A percentile compares a stretch with the other conserved stretches of the same genome.
Evolutionary conservation across 768 basidiomycete genomes (phyloP).

Genomic region (Kondoa subrosea): DNA sequence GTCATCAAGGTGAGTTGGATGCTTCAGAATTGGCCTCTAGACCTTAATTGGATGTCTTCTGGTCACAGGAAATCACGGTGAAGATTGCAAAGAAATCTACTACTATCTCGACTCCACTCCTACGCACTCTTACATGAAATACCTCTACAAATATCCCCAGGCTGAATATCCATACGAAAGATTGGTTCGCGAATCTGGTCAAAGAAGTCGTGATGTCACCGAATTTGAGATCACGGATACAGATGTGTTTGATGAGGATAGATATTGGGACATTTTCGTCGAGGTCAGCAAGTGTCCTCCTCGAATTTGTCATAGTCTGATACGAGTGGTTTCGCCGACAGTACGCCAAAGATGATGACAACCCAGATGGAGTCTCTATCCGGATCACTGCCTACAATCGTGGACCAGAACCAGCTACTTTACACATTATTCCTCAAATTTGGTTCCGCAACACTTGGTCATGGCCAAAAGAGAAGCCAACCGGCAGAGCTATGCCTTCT

Average conservation of each 20-base stretch:
- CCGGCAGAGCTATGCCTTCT: constrained; percentile 31
- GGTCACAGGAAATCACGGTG: constrained; percentile 73
- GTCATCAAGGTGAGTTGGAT: constrained; percentile 46
- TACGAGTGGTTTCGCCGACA: constrained; percentile 33
- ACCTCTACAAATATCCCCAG: constrained; percentile 97
- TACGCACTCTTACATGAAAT: constrained; percentile 99
- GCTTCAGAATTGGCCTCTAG: constrained; percentile 9
- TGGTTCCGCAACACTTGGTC: constrained; percentile 99
- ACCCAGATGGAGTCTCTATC: constrained; percentile 70
- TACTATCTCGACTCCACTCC: constrained; percentile 98
- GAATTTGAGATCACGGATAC: constrained; percentile 93
- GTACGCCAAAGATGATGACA: constrained; percentile 95
- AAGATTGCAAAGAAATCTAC: constrained; percentile 97
- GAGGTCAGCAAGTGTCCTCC: constrained; percentile 45
- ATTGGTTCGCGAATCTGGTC: constrained; percentile 65
- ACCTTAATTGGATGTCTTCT: neutral
- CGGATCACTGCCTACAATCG: constrained; percentile 94
- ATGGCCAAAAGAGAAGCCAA: constrained; percentile 44
- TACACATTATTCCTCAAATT: constrained; percentile 86
- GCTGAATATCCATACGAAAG: constrained; percentile 82
- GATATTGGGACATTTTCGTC: constrained; percentile 97
- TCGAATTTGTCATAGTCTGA: neutral
- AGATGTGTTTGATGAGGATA: constrained; percentile 72
- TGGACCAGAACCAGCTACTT: constrained; percentile 79
- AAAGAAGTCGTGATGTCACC: constrained; percentile 62